phyloP scores from a whole-genome alignment of 2,329 filamentous ascomycete species.

The Calonectria crousiana region DNA sequence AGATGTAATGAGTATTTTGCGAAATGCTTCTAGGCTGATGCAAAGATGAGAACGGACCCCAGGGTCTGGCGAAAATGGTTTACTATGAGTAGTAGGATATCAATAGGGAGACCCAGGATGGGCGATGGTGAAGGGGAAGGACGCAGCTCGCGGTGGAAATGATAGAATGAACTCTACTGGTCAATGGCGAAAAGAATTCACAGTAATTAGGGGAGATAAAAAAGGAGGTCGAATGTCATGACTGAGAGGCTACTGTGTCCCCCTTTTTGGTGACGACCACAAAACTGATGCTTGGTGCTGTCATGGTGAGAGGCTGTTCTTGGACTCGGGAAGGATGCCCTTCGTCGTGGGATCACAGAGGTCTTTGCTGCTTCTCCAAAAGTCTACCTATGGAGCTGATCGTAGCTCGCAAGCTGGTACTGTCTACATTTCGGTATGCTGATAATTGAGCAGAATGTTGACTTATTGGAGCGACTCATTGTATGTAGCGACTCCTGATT shows the following conservation, averaged over 20 bases:
- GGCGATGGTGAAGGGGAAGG: background rate
- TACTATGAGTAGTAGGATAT: background rate
- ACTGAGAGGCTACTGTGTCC: background rate
- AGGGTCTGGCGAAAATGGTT: background rate
- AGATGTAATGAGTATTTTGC: background rate
- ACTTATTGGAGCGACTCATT: too few species aligned
- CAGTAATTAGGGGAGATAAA: background rate
- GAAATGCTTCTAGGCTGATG: background rate
- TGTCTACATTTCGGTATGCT: too few species aligned
- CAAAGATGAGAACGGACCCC: background rate
- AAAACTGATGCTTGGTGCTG: too few species aligned
- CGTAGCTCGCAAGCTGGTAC: too few species aligned
- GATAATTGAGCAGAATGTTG: too few species aligned
- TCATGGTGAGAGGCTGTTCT: too few species aligned
- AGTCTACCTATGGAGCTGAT: too few species aligned
- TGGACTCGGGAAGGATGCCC: too few species aligned
- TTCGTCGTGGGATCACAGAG: too few species aligned
- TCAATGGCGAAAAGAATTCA: background rate
- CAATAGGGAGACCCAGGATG: background rate
- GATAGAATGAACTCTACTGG: background rate
- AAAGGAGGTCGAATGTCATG: background rate
- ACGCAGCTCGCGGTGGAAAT: background rate
- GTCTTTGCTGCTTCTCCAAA: too few species aligned
- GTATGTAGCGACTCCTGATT: too few species aligned
- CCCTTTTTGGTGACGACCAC: too few species aligned